Conservation (phyloP, 78 protist species). For the Dictyostelium purpureum region DNA sequence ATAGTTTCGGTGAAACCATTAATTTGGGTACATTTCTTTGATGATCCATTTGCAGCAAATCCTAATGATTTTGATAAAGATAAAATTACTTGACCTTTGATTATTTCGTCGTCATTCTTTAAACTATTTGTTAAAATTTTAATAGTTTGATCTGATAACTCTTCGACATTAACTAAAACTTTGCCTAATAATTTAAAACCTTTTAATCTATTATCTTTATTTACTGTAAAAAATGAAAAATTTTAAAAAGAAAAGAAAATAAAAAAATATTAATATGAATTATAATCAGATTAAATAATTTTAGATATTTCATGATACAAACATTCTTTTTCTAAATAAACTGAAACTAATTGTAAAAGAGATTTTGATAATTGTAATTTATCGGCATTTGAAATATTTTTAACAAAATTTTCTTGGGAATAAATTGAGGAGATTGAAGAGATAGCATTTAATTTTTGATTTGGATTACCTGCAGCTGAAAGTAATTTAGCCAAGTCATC, state of each 20-base stretch:
- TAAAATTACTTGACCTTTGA: conserved; percentile 7
- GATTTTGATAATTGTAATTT: conserved; percentile 16
- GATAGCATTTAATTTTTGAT: conserved; percentile 11
- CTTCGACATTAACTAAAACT: neutral
- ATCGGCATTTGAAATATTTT: neutral
- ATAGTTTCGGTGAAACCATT: conserved; percentile 30
- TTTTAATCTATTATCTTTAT: conserved; percentile 39
- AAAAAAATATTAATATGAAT: neutral
- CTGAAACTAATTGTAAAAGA: neutral
- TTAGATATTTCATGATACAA: neutral
- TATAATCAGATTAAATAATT: neutral
- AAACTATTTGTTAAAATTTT: conserved; percentile 36
- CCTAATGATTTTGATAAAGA: conserved; percentile 43
- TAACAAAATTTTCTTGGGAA: neutral
- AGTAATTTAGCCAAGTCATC: conserved; percentile 39
- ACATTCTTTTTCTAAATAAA: conserved; percentile 75
- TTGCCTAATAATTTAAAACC: conserved; percentile 58
- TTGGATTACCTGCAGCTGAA: conserved; percentile 16
- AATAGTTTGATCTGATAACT: conserved; percentile 20
- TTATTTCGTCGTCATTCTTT: conserved; percentile 41
- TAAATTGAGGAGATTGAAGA: neutral
- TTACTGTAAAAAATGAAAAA: conserved; percentile 3
- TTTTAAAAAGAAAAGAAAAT: neutral
- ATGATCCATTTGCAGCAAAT: neutral
- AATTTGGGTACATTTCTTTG: conserved; percentile 34